A percentile compares a stretch with the other conserved stretches of the same genome.
phyloP scores from a whole-genome alignment of 768 basidiomycete genomes.

The Calocybe indica region DNA sequence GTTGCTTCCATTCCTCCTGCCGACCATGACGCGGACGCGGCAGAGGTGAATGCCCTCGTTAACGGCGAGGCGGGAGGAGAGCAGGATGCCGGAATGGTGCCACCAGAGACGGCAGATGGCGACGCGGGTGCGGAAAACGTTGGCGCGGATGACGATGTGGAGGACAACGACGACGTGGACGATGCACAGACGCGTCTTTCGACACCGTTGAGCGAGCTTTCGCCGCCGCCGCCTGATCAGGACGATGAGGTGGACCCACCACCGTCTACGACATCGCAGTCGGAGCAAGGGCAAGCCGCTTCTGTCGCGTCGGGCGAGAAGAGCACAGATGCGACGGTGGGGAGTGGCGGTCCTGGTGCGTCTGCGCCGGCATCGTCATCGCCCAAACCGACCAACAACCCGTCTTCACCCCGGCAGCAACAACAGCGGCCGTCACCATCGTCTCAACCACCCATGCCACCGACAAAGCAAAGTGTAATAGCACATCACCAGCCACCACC shows the following conservation, averaged over 20 bases:
- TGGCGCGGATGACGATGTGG: slow-evolving; percentile 7
- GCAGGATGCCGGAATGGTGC: slow-evolving; percentile 13
- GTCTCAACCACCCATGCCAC: not conserved
- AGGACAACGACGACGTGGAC: not conserved
- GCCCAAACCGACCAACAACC: slow-evolving; percentile 10
- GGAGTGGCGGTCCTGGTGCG: slow-evolving; percentile 6
- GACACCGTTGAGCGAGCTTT: slow-evolving; percentile 74
- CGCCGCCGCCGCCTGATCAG: slow-evolving; percentile 51
- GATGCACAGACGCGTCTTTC: slow-evolving; percentile 30
- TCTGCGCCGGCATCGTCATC: slow-evolving; percentile 16
- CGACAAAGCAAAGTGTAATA: not conserved
- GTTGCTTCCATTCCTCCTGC: no score
- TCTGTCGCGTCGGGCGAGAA: slow-evolving; percentile 1
- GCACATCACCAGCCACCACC: slow-evolving; percentile 8
- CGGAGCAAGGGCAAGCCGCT: slow-evolving; percentile 3
- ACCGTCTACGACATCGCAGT: slow-evolving; percentile 15
- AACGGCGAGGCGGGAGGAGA: slow-evolving; percentile 27
- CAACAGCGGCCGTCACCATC: no score
- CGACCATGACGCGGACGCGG: no score
- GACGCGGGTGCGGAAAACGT: slow-evolving; percentile 4
- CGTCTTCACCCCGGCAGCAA: not conserved
- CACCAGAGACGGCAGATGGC: not conserved
- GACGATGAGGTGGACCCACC: slow-evolving; percentile 41
- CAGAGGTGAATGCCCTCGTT: no score
- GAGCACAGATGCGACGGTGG: not conserved